Base-by-base conservation (phyloP, 805 yeast species). In the Sugiyamaella floridensis region DNA sequence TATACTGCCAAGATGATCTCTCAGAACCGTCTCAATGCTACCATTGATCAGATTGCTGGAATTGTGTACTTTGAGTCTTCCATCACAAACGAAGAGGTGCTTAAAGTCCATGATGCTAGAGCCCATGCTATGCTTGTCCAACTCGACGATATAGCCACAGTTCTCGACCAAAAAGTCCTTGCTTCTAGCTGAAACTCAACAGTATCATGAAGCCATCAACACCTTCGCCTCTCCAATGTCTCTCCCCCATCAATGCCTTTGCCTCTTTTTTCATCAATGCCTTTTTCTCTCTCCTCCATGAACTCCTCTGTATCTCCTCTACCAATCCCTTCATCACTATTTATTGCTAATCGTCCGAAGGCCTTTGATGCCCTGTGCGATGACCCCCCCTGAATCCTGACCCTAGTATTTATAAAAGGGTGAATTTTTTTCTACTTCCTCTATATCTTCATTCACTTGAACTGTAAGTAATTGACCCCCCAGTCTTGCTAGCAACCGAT, bases 1-100 rank as follows among this genome's bases (percentile, higher is more conserved):
- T 63, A 56, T 48, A 60, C 64, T 3, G 64, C 65, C 37, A 57
- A 57, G n/a, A 67, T 66, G 68, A 62, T 66, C 20, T 52, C 53
- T 11, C 68, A 64, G 48, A 58, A 61, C 37, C 50, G 69, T 14
- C 52, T 66, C 28, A 53, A 55, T 5, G 70, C 67, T 5, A 55
- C 54, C 11, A 65, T 66, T 32, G 70, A 66, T 50, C 69, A 67
- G 53, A 58, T 60, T 16, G 61, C 57, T 14, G 58, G 61, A 5
- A 44, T 56, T 9, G 55, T 64, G 16, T 58, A 55, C 40, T 55
- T 55, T 41, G 43, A 47, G 14, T 22, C 18, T n/a, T 15, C 44
- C 9, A 40, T 32, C 3, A 6, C 45, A 4, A 3, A 15, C 22
- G 37, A 8, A 29, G n/a, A 9, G 34, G 9, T 34, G 18, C 32